Evolutionary conservation across 129 eudicot species (phyloP), one percentile per base, ranked within the genome.

Genomic region (Lonicera japonica): DNA sequence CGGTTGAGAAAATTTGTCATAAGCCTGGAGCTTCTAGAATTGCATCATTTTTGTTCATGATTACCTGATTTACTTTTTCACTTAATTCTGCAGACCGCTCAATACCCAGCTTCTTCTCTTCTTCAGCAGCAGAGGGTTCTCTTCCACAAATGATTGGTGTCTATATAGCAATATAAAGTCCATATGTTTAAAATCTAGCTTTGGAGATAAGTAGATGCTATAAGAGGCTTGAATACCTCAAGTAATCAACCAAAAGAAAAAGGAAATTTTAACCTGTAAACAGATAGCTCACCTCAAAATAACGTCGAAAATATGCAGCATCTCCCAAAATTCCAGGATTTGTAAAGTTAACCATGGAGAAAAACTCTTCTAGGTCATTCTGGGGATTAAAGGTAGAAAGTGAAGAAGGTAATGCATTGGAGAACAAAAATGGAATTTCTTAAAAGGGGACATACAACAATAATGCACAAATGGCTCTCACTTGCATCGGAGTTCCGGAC

Each of bases 401-500:
- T 21, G 56, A 60, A 8, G 39, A 19, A 56, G 11, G 46, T 47
- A 34, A 23, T 38, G 36, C 34, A 60, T 64, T 56, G 76, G 23
- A 23, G 56, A 70, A 65, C 39, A 64, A 53, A 61, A 55, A 10
- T 11, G 39, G 53, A 66, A 54, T 21, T 36, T 51, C 25, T 58
- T 59, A 50, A 56, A 58, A 48, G 63, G 56, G 45, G 60, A 47
- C 38, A 48, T 36, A 6, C 47, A 19, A 20, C 41, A 58, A 36
- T 51, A 54, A 56, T 20, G 17, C 21, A 19, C 43, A 70, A 60
- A 59, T 21, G 20, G 25, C 47, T 66, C 95, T 74, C 73, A 94
- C 99, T 80, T 94, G 99, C 99, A 94, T 83, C 22, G 99, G 99
- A 60, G 96, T 94, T 54, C 99, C 99, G 11, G 99, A 94, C 75